Evolutionary conservation across 2,329 filamentous ascomycete species (phyloP), one percentile per base, ranked within the genome.

Genomic region (Albophoma yamanashiensis): DNA sequence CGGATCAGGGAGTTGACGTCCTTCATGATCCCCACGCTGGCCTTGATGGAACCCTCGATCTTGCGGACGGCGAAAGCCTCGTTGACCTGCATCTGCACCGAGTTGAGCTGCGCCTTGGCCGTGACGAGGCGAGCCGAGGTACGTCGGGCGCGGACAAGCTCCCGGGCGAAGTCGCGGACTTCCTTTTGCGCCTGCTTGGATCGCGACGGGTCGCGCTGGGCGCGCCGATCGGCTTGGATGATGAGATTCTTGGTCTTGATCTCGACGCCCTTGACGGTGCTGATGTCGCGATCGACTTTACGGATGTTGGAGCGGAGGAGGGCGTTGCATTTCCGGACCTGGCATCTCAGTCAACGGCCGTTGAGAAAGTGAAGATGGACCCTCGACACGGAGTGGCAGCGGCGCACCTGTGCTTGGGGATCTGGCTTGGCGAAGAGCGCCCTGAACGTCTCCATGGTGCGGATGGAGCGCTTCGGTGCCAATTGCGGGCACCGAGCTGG

Each of bases 41-140:
- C 88, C 66, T 85, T 84, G 70, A 99, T 92, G 69, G 88, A 92
- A 55, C 92, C 93, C 76, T 97, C 92, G 64, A 99, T 97, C 80
- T 96, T 96, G 67, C 91, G 87, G 68, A 97, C 88, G 1, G 91
- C 90, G 74, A 97, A 97, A 1, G 94, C 92, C 77, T 97, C 93
- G 70, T 92, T 91, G 70, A 99, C 93, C 76, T 97, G 94, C 92
- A 97, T 96, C 75, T 93, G 88, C 52, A 99, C 93, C 66, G 89
- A 93, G 71, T 88, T 87, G 56, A 99, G 83, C 76, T 97, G 94
- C 2, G 94, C 94, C 72, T 95, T 95, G 68, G 88, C 89, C 0
- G 93, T 97, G 22, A 88, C 81, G 45, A 97, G 82, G 5, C 94
- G 86, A 38, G 81, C 77, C 22, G 82, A 82, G 64, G 92, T 87